phyloP scores from a whole-genome alignment of 2,329 filamentous ascomycete genomes.

The Pleurostoma richardsiae region DNA sequence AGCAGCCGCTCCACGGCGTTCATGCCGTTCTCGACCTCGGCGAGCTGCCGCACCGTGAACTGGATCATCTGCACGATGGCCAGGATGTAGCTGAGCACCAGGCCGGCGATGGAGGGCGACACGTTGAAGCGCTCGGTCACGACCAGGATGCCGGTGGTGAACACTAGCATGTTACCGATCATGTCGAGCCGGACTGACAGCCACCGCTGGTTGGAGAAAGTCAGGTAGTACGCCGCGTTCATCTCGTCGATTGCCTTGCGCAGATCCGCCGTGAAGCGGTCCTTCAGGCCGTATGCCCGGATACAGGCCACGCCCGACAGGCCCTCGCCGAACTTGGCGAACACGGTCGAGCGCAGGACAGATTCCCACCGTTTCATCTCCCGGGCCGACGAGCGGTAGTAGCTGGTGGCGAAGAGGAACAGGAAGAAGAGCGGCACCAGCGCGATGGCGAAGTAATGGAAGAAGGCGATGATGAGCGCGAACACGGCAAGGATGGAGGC shows the following conservation, averaged over 20 bases:
- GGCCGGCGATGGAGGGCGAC: constrained; percentile 74
- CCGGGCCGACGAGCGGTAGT: constrained; percentile 86
- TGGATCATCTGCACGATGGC: constrained; percentile 94
- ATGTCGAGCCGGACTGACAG: constrained; percentile 78
- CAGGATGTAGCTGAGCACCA: constrained; percentile 91
- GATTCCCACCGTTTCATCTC: constrained; percentile 95
- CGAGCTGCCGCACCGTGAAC: constrained; percentile 88
- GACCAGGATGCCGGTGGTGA: constrained; percentile 83
- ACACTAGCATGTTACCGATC: constrained; percentile 79
- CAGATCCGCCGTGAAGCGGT: constrained; percentile 68
- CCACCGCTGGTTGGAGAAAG: constrained; percentile 95
- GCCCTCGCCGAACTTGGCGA: constrained; percentile 87
- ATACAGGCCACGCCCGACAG: constrained; percentile 81
- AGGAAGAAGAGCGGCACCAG: constrained; percentile 63
- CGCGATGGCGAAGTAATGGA: constrained; percentile 74
- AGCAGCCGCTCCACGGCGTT: constrained; percentile 89
- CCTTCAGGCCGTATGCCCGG: constrained; percentile 78
- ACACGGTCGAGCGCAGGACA: constrained; percentile 79
- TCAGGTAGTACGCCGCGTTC: constrained; percentile 91
- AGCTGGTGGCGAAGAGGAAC: constrained; percentile 77
- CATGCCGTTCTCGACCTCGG: constrained; percentile 97
- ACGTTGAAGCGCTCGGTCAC: constrained; percentile 87
- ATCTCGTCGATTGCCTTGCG: constrained; percentile 77
- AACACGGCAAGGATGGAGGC: constrained; percentile 81
- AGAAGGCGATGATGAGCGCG: constrained; percentile 88